Base-by-base conservation (phyloP, 2,329 filamentous ascomycete species). In the Sclerotinia spermophila region DNA sequence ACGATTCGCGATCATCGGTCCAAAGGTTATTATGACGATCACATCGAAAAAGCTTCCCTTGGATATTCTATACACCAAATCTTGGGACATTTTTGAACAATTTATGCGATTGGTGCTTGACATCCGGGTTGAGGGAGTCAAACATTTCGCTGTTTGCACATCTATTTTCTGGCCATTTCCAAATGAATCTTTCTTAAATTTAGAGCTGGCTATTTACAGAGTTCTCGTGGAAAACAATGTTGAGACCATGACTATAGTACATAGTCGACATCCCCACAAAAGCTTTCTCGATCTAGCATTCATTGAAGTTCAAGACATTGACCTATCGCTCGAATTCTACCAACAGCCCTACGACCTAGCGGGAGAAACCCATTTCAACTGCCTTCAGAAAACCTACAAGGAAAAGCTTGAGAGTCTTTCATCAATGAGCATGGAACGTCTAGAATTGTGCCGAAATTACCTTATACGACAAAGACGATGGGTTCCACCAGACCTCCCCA, bases 281-380 rank as follows among this genome's bases (percentile, higher is more conserved):
- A 5, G 5, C 21, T 27, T n/a, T 13, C 11, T 11, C n/a, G 10
- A 51, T 10, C 10, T 51, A 13, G 8, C 24, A n/a, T 13, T 51
- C 21, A 51, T 27, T 51, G 24, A 27, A 6, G n/a, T 27, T 13
- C 24, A 51, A 53, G 24, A 30, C 5, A 53, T 17, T 30, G 3
- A 53, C 17, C 51, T 30, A 15, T 53, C 27, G 7, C n/a, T 53
- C 5, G 27, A 17, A 53, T 19, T 15, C 3, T 30, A 3, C 8
- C 51, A 53, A 19, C n/a, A 53, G 3, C 15, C n/a, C 3, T 30
- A 8, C 27, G n/a, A 30, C 5, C 2, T 5, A 53, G 51, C 17
- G 11, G 5, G 4, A 1, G 51, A 17, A 15, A 30, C 5, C 2
- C 0, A 19, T 30, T 27, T 17, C 2, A 30, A 7, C 7, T 13